Evolutionary conservation across 2,329 filamentous ascomycete species (phyloP), one percentile per base, ranked within the genome.

Genomic region (Fusarium camptoceras): DNA sequence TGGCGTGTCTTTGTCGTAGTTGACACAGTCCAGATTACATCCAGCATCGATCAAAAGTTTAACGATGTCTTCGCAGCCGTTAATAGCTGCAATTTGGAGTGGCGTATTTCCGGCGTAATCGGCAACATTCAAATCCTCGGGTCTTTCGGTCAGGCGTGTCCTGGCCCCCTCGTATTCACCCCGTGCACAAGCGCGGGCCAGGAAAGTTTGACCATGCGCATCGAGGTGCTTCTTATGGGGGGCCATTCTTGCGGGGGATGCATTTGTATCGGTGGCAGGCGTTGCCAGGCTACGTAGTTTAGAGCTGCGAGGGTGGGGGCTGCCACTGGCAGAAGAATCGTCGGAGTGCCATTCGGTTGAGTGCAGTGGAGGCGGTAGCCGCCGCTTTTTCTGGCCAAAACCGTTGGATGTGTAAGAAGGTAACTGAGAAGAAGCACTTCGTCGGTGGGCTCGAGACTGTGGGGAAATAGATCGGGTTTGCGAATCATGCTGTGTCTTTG

Each of bases 81-180:
- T 92, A 61, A 99, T 86, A 31, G 94, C 90, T 34, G 96, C 95
- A 71, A 97, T 96, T 79, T 99, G 96, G 34, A 99, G 84, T 25
- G 96, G 96, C 2, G 95, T 97, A 76, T 98, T 98, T n/a, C 94
- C 93, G 16, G 96, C 96, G 77, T 97, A 97, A 77, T 99, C 96
- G 25, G 93, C 89, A 61, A 94, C 88, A 73, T 99, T 93, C 56
- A 98, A 81, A 79, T 98, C 94, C 67, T 97, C 93, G 1, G 94
- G 94, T 22, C 94, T 88, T 77, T 97, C 93, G 11, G 87, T 84
- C 31, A 94, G 86, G 68, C 92, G 88, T 73, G 88, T 87, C 78
- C 92, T 94, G 18, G 93, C 94, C 12, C 85, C 84, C 3, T 95
- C 92, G 58, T 96, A 87, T 76, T 97, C 93, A 53, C 94, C 94